Evolutionary conservation across 352 stramenopile species (phyloP), one percentile per base, ranked within the genome.

Genomic region (Phytophthora palmivora): DNA sequence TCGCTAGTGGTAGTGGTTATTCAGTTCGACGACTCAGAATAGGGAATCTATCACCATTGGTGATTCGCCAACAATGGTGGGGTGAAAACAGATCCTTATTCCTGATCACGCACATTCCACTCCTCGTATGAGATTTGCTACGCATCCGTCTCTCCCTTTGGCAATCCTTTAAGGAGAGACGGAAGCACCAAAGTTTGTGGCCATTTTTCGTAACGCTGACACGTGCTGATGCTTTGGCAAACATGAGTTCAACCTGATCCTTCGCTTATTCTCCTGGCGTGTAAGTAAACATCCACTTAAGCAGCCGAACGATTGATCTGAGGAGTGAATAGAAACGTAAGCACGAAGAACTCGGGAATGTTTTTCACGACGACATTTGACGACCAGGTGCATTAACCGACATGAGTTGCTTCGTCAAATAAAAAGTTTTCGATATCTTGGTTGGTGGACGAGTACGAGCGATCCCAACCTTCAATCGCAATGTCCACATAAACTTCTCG

Each of bases 401-500:
- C 47, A 37, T 43, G 39, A 28, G 72, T 60, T 0, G 58, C 50
- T 4, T 73, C 68, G 14, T 81, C 63, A 22, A 84, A 67, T 8
- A 84, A 32, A 6, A 84, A 53, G 38, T 84, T 84, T 44, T 84
- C 75, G 21, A 81, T 73, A 32, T 76, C 71, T 36, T 78, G 72
- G 47, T 74, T 76, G 33, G 69, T 78, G 26, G 62, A 65, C n/a
- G 63, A n/a, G 21, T 71, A 44, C 10, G 57, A 61, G 2, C 30
- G 50, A 1, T 70, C 56, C 68, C 63, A 68, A 42, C 74, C 61
- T 47, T 83, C 44, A 14, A 61, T 63, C 6, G 62, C 62, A 10
- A 70, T 62, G n/a, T 70, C 62, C 16, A 70, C 48, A 21, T 70
- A 70, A 3, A 70, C 21, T 41, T 70, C 38, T 54, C 62, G 48